These are phyloP conservation scores for Pulveroboletus ravenelii DNA, from an alignment of 768 basidiomycete species.

Conservation along the genomic window DNA sequence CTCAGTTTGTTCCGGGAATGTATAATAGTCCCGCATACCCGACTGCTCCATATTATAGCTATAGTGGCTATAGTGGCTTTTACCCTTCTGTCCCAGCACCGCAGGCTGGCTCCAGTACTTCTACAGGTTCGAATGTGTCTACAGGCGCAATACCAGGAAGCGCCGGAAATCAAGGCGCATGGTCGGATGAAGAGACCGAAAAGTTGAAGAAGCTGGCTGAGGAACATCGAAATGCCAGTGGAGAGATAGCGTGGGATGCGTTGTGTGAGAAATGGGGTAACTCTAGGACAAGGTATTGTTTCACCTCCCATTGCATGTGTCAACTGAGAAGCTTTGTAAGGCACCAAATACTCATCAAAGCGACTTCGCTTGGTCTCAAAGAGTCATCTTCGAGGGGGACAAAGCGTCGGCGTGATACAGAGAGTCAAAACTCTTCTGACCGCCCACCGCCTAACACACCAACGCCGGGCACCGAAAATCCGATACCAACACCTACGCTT, in stretches of 20 bases:
- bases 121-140: slow-evolving; percentile 25
- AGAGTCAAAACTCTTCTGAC: slow-evolving; percentile 29
- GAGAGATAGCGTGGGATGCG: slow-evolving; percentile 74
- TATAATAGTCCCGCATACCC: slow-evolving; percentile 44
- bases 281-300: slow-evolving; percentile 60
- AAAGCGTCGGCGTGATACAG: slow-evolving; percentile 53
- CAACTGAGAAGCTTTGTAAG: slow-evolving; percentile 34
- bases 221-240: slow-evolving; percentile 47
- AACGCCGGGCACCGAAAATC: slow-evolving; percentile 18
- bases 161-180: slow-evolving; percentile 61
- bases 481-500: slow-evolving; percentile 11
- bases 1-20: slow-evolving; percentile 39
- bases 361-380: slow-evolving; percentile 72
- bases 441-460: slow-evolving; percentile 20
- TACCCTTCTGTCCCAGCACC: slow-evolving; percentile 25
- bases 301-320: neutral
- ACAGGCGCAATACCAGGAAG: slow-evolving; percentile 18
- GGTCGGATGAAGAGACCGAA: slow-evolving; percentile 76
- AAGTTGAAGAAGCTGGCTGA: slow-evolving; percentile 65
- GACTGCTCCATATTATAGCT: slow-evolving; percentile 60
- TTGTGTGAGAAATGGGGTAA: slow-evolving; percentile 70
- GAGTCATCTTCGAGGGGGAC: slow-evolving; percentile 62
- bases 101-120: slow-evolving; percentile 23
- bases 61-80: slow-evolving; percentile 36
- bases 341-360: slow-evolving; percentile 81